Conservation (phyloP, 208 protist species). For the Spongospora subterranea region DNA sequence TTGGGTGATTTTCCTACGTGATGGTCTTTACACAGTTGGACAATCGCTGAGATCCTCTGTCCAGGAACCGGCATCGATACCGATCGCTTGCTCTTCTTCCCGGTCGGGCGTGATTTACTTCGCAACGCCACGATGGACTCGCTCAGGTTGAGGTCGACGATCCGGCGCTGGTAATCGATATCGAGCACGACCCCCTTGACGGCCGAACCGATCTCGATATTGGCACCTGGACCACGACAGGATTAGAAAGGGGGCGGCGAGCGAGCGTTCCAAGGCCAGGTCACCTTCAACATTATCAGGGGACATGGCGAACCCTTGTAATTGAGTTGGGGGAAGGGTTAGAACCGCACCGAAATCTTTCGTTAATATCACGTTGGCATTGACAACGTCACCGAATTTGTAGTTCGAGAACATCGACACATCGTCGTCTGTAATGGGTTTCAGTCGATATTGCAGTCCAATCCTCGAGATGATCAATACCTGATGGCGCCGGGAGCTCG, state of each 20-base stretch:
- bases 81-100: background rate
- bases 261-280: background rate
- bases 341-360: constrained; percentile 39
- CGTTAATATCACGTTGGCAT: background rate
- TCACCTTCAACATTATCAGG: constrained; percentile 11
- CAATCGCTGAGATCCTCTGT: background rate
- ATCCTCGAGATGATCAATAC: background rate
- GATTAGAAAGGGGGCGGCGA: background rate
- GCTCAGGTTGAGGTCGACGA: constrained; percentile 20
- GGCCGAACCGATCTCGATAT: background rate
- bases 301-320: constrained; percentile 22
- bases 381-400: constrained; percentile 19
- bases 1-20: background rate
- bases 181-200: constrained; percentile 27
- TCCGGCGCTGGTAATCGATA: background rate
- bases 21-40: background rate
- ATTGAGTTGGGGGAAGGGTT: background rate
- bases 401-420: background rate
- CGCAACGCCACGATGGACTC: background rate
- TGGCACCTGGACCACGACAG: background rate
- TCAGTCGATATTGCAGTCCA: background rate
- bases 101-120: background rate
- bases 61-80: background rate
- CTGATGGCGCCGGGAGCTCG: background rate
- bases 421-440: background rate